phyloP scores from a whole-genome alignment of 441 rosid genomes.

The Bocquillonia castaneifolia region DNA sequence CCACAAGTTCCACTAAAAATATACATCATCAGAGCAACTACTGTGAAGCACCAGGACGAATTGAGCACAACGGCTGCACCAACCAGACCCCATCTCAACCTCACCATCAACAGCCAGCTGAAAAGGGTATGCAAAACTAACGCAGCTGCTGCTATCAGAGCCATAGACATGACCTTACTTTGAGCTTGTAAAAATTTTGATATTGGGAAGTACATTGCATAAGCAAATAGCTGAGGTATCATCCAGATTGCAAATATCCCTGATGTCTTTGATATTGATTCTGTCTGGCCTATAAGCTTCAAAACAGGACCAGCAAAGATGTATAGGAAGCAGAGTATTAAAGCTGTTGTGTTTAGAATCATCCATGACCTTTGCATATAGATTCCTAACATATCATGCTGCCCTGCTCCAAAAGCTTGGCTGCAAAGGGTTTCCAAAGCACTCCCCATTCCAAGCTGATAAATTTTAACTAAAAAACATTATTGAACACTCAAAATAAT shows the following conservation, averaged over 20 bases:
- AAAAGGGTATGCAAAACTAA: constrained; percentile 41
- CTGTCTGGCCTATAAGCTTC: constrained; percentile 52
- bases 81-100: constrained; percentile 56
- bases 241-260: constrained; percentile 58
- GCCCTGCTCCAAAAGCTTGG: constrained; percentile 76
- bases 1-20: constrained; percentile 49
- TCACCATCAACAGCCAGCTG: constrained; percentile 48
- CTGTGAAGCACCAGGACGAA: constrained; percentile 54
- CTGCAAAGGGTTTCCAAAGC: constrained; percentile 75
- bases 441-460: constrained; percentile 79
- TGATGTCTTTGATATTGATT: constrained; percentile 53
- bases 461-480: constrained; percentile 26
- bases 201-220: constrained; percentile 69
- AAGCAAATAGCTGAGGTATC: constrained; percentile 83
- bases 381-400: constrained; percentile 58
- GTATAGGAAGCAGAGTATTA: constrained; percentile 49
- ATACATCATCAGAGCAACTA: constrained; percentile 31
- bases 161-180: constrained; percentile 66
- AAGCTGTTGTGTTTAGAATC: constrained; percentile 46
- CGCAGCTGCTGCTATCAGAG: constrained; percentile 58
- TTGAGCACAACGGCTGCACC: constrained; percentile 68
- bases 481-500: too few species aligned
- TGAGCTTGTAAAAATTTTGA: constrained; percentile 82
- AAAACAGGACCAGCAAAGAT: constrained; percentile 61
- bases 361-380: constrained; percentile 89